Conservation (phyloP, 1,284 basidiomycete species). For the Rugosomyces carneus region DNA sequence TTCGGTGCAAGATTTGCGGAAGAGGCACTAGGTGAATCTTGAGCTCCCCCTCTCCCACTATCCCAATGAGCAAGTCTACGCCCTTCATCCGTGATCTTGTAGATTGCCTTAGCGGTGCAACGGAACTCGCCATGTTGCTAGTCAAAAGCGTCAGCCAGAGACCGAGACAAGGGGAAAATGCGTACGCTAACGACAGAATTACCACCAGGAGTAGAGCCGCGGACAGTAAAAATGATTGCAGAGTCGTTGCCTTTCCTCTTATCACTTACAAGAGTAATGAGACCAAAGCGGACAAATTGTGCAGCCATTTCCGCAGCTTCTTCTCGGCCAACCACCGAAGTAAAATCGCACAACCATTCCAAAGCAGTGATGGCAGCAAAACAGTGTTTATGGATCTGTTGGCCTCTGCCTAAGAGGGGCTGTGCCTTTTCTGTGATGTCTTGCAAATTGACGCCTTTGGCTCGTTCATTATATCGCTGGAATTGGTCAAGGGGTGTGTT, state of each 20-base stretch:
- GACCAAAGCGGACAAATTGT: conserved; percentile 94
- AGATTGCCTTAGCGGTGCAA: conserved; percentile 90
- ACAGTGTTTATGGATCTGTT: conserved; percentile 63
- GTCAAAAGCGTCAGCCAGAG: conserved; percentile 12
- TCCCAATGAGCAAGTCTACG: conserved; percentile 83
- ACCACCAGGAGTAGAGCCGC: conserved; percentile 69
- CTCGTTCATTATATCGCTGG: conserved; percentile 72
- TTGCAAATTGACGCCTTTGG: conserved; percentile 69
- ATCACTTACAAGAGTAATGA: conserved; percentile 83
- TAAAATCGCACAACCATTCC: conserved; percentile 98
- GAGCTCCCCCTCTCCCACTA: conserved; percentile 27
- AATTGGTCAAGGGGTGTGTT: conserved; percentile 56
- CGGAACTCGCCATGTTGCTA: conserved; percentile 92
- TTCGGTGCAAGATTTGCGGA: conserved; percentile 51
- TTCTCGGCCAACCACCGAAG: conserved; percentile 92
- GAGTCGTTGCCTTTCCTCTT: conserved; percentile 85
- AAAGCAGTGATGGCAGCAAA: conserved; percentile 85
- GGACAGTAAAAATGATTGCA: conserved; percentile 84
- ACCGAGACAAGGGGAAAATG: conserved; percentile 16
- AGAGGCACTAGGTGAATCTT: conserved; percentile 61
- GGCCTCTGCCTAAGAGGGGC: conserved; percentile 43
- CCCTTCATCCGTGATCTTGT: conserved; percentile 91
- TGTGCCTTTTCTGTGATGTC: conserved; percentile 62
- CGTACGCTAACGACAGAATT: conserved; percentile 70
- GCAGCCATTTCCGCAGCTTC: conserved; percentile 97